Evolutionary conservation across 2,329 filamentous ascomycete genomes (phyloP), one percentile per base, ranked within the genome.

Genomic region (Sphaerulina populicola): DNA sequence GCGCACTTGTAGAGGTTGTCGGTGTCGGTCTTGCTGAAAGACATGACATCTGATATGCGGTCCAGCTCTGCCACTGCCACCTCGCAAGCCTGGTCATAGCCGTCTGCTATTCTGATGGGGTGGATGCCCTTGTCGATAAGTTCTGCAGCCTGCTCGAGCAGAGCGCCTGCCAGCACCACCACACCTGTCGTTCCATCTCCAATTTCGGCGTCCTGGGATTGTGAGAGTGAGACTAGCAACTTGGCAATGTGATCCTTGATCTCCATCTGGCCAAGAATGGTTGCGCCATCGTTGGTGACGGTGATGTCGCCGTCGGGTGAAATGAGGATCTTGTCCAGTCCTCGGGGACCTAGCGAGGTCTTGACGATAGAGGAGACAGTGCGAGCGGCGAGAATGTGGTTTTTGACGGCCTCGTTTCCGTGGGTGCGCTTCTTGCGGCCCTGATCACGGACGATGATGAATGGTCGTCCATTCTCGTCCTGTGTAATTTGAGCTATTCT

Each of bases 51-150:
- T 62, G 88, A 90, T 69, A 98, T 95, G 65, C 80, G 82, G 72
- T 98, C 93, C 46, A 98, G 78, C 74, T 96, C 87, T 29, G 85
- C 82, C 50, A 97, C 86, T 39, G 93, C 93, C 63, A 97, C 91
- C 70, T 98, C 94, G 68, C 94, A 98, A 51, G 93, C 93, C 66
- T 94, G 83, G 69, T 98, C 93, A 73, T 95, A 98, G 47, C 93
- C 93, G 71, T 98, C 93, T 59, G 94, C 94, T 73, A 98, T 97
- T 63, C 94, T 80, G 69, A 98, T 98, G 56, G 93, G 93, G 74
- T 98, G 93, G 64, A 98, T 98, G 68, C 93, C 94, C 80, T 98
- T 98, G 79, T 98, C 94, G 70, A 98, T 97, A 62, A 98, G 81
- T 69, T 96, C 93, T 57, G 91, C 88, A 14, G 93, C 93, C 74